phyloP scores from a whole-genome alignment of 768 basidiomycete species.

The Boletus sp. region DNA sequence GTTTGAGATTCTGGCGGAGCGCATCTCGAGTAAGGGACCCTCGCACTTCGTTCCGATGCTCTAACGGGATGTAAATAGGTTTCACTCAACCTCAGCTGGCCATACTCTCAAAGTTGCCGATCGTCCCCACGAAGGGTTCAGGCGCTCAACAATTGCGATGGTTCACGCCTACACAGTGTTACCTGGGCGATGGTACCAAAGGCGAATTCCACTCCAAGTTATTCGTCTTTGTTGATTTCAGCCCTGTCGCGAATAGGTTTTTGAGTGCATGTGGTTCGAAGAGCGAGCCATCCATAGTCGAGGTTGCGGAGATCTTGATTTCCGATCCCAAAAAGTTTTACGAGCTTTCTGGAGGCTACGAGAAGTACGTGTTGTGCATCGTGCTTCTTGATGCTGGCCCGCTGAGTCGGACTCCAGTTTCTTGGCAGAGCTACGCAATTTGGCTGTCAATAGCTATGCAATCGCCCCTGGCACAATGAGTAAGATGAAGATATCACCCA shows the following conservation, averaged over 20 bases:
- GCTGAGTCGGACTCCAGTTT: conserved; percentile 50
- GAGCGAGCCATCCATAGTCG: conserved; percentile 82
- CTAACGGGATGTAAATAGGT: conserved; percentile 37
- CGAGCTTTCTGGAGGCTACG: conserved; percentile 63
- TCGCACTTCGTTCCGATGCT: not conserved
- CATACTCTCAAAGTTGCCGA: conserved; percentile 52
- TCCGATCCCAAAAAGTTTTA: conserved; percentile 71
- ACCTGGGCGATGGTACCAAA: conserved; percentile 52
- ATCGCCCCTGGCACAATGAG: conserved; percentile 46
- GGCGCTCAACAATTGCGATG: conserved; percentile 38
- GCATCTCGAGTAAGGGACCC: conserved; percentile 50
- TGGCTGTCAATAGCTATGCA: conserved; percentile 71
- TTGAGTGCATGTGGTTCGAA: conserved; percentile 85
- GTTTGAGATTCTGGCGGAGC: conserved; percentile 67
- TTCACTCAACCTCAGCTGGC: conserved; percentile 57
- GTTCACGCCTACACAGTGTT: conserved; percentile 67
- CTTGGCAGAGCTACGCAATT: conserved; percentile 75
- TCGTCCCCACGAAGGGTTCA: conserved; percentile 61
- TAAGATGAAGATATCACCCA: conserved; percentile 67
- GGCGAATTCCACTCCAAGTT: conserved; percentile 73
- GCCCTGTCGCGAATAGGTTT: conserved; percentile 76
- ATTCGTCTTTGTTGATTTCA: conserved; percentile 90
- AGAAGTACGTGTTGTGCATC: conserved; percentile 47
- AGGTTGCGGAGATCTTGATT: conserved; percentile 69
- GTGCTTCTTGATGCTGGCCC: not conserved